phyloP scores from a whole-genome alignment of 805 yeast genomes.

The Wickerhamomyces silvicola region DNA sequence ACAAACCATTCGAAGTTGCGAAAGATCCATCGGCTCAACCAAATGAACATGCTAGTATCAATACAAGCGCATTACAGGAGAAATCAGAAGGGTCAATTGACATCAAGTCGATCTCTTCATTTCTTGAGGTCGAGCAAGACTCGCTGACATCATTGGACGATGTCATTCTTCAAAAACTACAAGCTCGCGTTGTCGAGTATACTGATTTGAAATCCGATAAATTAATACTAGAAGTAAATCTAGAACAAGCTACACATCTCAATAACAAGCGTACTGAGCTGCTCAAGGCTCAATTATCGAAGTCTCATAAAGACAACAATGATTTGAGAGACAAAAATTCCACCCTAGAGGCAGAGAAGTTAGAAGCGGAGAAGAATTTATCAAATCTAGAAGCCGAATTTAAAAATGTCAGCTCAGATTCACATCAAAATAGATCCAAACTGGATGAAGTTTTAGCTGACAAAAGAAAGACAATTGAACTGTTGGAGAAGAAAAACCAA shows the following conservation, averaged over 20 bases:
- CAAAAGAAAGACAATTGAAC: conserved; percentile 26
- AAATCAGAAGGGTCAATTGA: conserved; percentile 1
- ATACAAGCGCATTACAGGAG: background rate
- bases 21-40: conserved; percentile 3
- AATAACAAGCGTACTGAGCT: conserved; percentile 26
- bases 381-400: conserved; percentile 10
- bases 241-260: conserved; percentile 34
- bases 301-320: conserved; percentile 18
- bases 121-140: conserved; percentile 25
- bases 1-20: conserved; percentile 9
- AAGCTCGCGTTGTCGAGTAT: conserved; percentile 26
- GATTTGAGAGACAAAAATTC: conserved; percentile 17
- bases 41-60: background rate
- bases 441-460: conserved; percentile 15
- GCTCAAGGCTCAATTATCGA: conserved; percentile 24
- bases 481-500: conserved; percentile 30
- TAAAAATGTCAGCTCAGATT: conserved; percentile 4
- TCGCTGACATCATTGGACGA: conserved; percentile 18
- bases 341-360: conserved; percentile 16
- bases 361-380: conserved; percentile 14
- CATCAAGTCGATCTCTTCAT: conserved; percentile 25
- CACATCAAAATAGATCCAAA: conserved; percentile 7
- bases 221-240: conserved; percentile 29
- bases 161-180: conserved; percentile 21
- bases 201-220: conserved; percentile 32